phyloP scores from a whole-genome alignment of 805 yeast genomes.

The Saccharomycopsis capsularis region DNA sequence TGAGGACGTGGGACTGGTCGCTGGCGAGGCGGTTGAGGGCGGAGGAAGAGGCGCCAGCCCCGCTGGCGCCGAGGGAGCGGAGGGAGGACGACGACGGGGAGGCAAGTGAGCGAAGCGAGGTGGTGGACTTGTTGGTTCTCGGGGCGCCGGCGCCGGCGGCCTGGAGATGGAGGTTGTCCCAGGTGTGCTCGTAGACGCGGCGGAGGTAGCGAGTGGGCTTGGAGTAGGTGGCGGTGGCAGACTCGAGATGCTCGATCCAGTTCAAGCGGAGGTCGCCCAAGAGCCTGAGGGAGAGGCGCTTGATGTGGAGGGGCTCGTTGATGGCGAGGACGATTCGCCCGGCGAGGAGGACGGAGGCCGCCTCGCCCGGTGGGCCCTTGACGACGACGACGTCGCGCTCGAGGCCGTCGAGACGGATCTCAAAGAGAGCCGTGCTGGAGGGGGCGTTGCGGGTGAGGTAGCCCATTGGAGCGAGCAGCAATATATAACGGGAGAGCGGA shows the following conservation, averaged over 20 bases:
- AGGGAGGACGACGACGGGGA: neutral
- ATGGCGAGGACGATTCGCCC: constrained; percentile 77
- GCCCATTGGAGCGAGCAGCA: neutral
- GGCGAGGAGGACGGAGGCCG: constrained; percentile 64
- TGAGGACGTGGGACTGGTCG: constrained; percentile 31
- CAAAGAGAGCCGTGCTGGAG: constrained; percentile 32
- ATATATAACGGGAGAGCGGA: too few relatives aligned
- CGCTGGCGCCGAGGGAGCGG: neutral
- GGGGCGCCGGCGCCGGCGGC: neutral
- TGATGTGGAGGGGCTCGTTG: constrained; percentile 65
- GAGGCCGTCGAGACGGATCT: constrained; percentile 52
- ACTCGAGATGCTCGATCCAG: constrained; percentile 50
- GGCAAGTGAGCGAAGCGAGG: constrained; percentile 8
- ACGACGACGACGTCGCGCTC: constrained; percentile 76
- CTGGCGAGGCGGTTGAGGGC: constrained; percentile 1
- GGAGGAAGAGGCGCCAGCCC: neutral
- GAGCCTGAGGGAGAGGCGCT: constrained; percentile 54
- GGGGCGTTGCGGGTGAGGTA: neutral
- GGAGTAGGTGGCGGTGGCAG: constrained; percentile 35
- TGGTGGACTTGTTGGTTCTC: constrained; percentile 10
- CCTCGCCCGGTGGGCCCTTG: constrained; percentile 72
- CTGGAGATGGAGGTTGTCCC: constrained; percentile 60
- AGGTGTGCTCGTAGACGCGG: constrained; percentile 63
- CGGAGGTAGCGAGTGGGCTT: constrained; percentile 50
- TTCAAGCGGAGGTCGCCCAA: constrained; percentile 60